Evolutionary conservation across 345 rosid genomes (phyloP), one percentile per base, ranked within the genome.

Genomic region (Corymbia maculata): DNA sequence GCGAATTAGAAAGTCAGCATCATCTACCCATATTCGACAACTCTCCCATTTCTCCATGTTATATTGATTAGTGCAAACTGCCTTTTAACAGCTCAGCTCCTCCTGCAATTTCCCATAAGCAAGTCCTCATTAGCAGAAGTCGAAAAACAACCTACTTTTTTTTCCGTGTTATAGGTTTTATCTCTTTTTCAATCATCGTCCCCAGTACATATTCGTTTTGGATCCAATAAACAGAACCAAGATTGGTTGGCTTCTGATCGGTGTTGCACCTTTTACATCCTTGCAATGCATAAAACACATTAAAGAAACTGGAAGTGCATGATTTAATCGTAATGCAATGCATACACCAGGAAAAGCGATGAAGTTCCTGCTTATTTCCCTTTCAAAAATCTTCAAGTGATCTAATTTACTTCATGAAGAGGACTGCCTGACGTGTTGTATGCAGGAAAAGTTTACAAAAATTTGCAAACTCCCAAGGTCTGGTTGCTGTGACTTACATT

Each of bases 41-140:
- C 59, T 8, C 26, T 55, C 26, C 59, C 59, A 55, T 55, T 55
- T 55, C 26, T 55, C 59, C 5, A 55, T 55, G 59, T 55, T 55
- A 55, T 55, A 55, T 21, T 1, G 22, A 8, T 10, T 19, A 21
- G 59, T 21, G 59, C 22, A 64, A 64, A 28, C 9, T 28, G 8
- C 32, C 0, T 15, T 68, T 16, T 0, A 68, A 32, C 79, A 0
- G 0, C 21, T 16, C 45, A 8, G 22, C 79, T 8, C 79, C 79
- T 68, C 36, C 0, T 68, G 45, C 80, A 68, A 68, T 68, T 4
- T 17, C 45, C 26, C 32, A 30, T 16, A 16, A 8, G 21, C 1
- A 6, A 32, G 80, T 16, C 80, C 80, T 68, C 80, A 6, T 68
- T 68, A 32, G 80, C 45, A 32, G 6, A 68, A 68, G 45, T 68